phyloP scores from a whole-genome alignment of 768 basidiomycete species.

The Hortiboletus campestris region DNA sequence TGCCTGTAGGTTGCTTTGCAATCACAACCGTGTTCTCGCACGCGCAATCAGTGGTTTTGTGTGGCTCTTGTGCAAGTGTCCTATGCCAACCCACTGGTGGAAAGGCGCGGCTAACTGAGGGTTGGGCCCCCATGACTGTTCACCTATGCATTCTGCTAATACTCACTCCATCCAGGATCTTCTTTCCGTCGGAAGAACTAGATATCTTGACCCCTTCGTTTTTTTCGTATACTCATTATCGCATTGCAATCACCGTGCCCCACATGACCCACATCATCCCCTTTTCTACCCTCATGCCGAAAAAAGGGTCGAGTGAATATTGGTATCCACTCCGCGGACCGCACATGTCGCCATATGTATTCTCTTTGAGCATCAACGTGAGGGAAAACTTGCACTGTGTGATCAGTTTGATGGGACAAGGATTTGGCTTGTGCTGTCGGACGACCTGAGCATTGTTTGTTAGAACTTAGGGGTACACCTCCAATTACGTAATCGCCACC shows the following conservation, averaged over 20 bases:
- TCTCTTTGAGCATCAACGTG: constrained; percentile 2
- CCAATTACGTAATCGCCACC: not conserved
- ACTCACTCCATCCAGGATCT: constrained; percentile 59
- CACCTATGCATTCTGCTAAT: constrained; percentile 3
- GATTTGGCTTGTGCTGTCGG: not conserved
- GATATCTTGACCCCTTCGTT: constrained; percentile 6
- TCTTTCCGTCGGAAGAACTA: constrained; percentile 98
- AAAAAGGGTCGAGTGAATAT: constrained; percentile 15
- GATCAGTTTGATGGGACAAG: not conserved
- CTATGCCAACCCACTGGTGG: constrained; percentile 99
- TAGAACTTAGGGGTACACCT: not conserved
- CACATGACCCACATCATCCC: not conserved
- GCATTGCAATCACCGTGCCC: not conserved
- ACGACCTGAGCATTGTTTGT: no score
- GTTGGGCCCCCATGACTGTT: constrained; percentile 46
- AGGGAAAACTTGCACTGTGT: not conserved
- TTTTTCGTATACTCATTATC: not conserved
- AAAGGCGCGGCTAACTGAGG: constrained; percentile 96
- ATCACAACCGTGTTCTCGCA: constrained; percentile 99
- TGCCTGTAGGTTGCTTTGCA: constrained; percentile 79
- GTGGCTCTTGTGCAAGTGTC: constrained; percentile 88
- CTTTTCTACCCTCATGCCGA: not conserved
- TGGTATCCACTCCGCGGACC: constrained; percentile 4
- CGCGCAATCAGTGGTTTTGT: constrained; percentile 95
- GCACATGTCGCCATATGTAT: constrained; percentile 11